A percentile compares a stretch with the other conserved stretches of the same genome.
Evolutionary conservation across 768 basidiomycete species (phyloP).

Genomic region (Glaciozyma antarctica): DNA sequence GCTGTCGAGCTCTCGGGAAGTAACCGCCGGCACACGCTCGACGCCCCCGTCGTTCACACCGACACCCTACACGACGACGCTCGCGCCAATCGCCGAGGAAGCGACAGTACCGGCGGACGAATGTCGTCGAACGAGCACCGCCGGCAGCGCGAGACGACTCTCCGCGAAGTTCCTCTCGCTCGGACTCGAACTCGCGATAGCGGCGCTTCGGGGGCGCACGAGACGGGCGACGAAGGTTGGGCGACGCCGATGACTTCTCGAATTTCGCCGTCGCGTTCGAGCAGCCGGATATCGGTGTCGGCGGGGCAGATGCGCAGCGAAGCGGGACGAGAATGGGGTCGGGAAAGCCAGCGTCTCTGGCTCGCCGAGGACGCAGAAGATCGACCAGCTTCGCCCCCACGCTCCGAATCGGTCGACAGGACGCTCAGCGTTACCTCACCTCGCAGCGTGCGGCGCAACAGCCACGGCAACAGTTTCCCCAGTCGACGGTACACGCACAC

Average conservation of each 20-base stretch:
- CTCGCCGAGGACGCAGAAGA: neutral
- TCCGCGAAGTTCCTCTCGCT: too few relatives aligned
- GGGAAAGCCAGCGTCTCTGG: neutral
- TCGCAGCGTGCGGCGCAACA: too few relatives aligned
- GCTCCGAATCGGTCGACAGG: too few relatives aligned
- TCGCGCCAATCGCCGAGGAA: neutral
- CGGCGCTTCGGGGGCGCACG: neutral
- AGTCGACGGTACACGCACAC: too few relatives aligned
- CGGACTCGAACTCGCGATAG: too few relatives aligned
- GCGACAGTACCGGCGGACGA: neutral
- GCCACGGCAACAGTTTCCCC: too few relatives aligned
- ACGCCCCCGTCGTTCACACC: neutral
- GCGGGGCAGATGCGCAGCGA: neutral
- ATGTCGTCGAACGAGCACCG: neutral
- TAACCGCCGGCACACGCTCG: constrained; percentile 1
- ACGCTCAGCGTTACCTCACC: too few relatives aligned
- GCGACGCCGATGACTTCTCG: neutral
- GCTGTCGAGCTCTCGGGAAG: neutral
- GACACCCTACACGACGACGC: neutral
- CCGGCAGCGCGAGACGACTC: neutral
- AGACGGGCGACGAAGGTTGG: neutral
- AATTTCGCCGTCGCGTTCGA: neutral
- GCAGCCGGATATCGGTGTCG: constrained; percentile 8
- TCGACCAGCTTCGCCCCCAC: neutral
- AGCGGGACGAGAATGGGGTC: neutral